Evolutionary conservation across 169 alveolate species (phyloP), one percentile per base, ranked within the genome.

Genomic region (Plasmodium falciparum): DNA sequence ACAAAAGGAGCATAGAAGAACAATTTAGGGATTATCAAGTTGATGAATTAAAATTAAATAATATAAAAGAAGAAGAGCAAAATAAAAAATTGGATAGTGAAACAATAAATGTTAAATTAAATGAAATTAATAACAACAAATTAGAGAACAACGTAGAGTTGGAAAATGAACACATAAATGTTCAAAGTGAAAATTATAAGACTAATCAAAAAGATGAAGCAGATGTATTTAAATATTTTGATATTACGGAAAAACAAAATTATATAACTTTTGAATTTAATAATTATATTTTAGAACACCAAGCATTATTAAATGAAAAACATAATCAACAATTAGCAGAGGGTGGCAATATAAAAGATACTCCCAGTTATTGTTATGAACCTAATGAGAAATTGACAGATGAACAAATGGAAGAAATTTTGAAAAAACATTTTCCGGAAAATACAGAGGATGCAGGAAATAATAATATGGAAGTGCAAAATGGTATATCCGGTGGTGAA

Each of bases 181-280:
- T 3, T 45, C 22, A 26, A 66, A 39, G 56, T 13, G 56, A 26
- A 29, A 47, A 43, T 69, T 17, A 26, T 17, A 13, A 6, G 54
- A 5, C 5, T 29, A n/a, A 39, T 13, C 56, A 52, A 43, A 12
- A 54, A 20, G 61, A 5, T 15, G 63, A 54, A 22, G 33, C 58
- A 7, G 72, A 67, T 50, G 73, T 80, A 13, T 62, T 80, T 13
- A 80, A 80, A 63, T 80, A 80, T 61, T 80, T 80, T 58, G 90
- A 80, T 20, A 50, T 80, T 45, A 67, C 83, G 15, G 56, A 52
- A 58, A 80, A 58, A 5, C 70, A 80, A 80, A 62, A 80, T 58
- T 80, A 78, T 15, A 59, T 80, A 9, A 39, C n/a, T 5, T 80
- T 80, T n/a, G 90, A 80, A 56, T 26, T 80, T 39, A 69, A 69